These are phyloP conservation scores for Senecio squalidus DNA, from an alignment of 140 eudicot genomes.

Conservation along the genomic window DNA sequence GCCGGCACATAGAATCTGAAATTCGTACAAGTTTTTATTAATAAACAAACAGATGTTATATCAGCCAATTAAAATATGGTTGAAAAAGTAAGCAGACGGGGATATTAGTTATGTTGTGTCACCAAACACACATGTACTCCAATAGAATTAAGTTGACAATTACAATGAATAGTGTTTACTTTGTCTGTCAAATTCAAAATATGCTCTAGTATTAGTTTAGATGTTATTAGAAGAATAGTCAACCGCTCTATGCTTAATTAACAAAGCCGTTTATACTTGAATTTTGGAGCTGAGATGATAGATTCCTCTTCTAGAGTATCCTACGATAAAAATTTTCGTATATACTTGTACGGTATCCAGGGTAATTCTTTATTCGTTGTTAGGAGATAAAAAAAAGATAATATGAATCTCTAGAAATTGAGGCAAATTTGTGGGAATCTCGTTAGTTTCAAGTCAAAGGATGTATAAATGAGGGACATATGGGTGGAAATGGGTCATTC, in stretches of 20 bases:
- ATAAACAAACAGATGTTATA: not conserved
- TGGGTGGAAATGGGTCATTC: too few relatives aligned
- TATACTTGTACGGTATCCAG: not conserved
- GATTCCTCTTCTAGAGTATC: too few relatives aligned
- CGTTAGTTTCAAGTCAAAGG: too few relatives aligned
- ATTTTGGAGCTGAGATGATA: too few relatives aligned
- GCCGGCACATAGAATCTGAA: constrained; percentile 85
- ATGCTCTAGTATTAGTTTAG: constrained; percentile 4
- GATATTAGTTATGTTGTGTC: constrained; percentile 6
- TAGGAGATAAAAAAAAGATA: too few relatives aligned
- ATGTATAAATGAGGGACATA: too few relatives aligned
- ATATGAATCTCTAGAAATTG: too few relatives aligned
- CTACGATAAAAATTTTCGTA: too few relatives aligned
- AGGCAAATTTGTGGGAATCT: too few relatives aligned
- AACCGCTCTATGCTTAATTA: constrained; percentile 1
- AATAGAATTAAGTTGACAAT: constrained; percentile 24
- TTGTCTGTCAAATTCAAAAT: constrained; percentile 6
- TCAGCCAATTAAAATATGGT: not conserved
- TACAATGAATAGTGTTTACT: constrained; percentile 3
- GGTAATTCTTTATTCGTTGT: not conserved
- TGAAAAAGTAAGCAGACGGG: constrained; percentile 16
- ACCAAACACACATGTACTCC: constrained; percentile 3
- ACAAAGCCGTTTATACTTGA: constrained; percentile 2
- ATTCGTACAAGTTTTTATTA: constrained; percentile 5
- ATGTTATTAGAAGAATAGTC: constrained; percentile 5